Evolutionary conservation across 257 asterid species (phyloP).

Genomic region (Haberlea rhodopensis): DNA sequence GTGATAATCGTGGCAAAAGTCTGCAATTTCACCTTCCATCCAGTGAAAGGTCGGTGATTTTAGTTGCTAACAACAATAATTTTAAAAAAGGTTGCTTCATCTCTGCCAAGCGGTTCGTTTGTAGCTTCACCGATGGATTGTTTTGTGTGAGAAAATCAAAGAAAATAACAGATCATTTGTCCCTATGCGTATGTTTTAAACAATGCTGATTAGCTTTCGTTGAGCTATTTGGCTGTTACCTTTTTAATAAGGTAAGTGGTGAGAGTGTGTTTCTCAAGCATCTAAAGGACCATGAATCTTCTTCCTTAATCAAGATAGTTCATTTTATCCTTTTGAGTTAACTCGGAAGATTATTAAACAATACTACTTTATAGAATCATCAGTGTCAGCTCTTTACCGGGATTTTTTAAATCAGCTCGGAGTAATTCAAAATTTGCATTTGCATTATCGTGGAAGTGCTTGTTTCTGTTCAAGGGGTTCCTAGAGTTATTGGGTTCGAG

Average conservation of each 20-base stretch:
- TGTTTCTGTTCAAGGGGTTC: neutral
- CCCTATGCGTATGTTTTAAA: conserved; percentile 41
- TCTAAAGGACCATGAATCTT: no score
- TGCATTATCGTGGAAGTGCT: neutral
- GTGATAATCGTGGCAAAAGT: conserved; percentile 27
- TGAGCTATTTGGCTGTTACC: conserved; percentile 65
- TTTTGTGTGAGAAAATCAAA: no score
- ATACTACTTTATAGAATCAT: conserved; percentile 27
- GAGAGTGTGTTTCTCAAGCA: no score
- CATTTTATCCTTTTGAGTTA: conserved; percentile 31
- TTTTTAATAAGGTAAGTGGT: conserved; percentile 35
- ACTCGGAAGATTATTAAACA: conserved; percentile 25
- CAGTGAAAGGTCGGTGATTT: conserved; percentile 26
- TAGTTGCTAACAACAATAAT: conserved; percentile 14
- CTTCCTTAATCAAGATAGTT: no score
- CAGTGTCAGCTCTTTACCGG: conserved; percentile 27
- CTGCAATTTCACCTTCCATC: no score
- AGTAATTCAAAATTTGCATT: conserved; percentile 19
- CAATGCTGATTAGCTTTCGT: conserved; percentile 49
- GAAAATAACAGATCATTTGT: conserved; percentile 43
- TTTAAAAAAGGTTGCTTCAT: conserved; percentile 10
- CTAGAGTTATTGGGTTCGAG: no score
- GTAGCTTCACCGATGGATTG: conserved; percentile 25
- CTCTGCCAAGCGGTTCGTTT: conserved; percentile 11
- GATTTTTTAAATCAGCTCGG: conserved; percentile 24